These are phyloP conservation scores for Perkinsus chesapeaki DNA, from an alignment of 169 alveolate species.

Conservation along the genomic window DNA sequence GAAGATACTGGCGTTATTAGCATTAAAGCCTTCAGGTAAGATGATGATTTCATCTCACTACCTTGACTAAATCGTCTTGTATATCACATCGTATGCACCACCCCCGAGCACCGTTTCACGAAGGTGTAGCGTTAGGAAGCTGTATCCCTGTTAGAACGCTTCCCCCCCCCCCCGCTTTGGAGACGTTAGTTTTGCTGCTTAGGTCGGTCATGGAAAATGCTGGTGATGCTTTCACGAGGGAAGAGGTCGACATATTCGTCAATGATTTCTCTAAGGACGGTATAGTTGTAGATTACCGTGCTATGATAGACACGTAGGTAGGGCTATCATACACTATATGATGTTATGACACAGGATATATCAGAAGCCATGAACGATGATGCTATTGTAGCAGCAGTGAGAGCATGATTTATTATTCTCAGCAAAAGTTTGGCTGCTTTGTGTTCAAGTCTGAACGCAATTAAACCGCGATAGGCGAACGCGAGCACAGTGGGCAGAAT, in stretches of 20 bases:
- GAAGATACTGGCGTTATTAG: neutral
- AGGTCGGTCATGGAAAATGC: neutral
- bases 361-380: neutral
- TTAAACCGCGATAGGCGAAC: too few species aligned
- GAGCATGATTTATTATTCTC: too few species aligned
- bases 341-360: too few species aligned
- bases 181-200: neutral
- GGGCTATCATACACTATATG: too few species aligned
- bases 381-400: too few species aligned
- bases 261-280: neutral
- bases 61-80: neutral
- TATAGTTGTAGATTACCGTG: neutral
- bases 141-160: neutral
- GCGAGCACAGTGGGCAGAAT: too few species aligned
- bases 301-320: neutral
- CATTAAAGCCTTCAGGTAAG: neutral
- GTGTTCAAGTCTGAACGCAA: neutral
- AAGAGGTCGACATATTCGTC: neutral
- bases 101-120: neutral
- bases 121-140: neutral
- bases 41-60: neutral
- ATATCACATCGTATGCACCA: neutral
- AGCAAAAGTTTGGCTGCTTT: neutral
- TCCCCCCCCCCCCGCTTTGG: neutral
- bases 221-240: neutral